These are phyloP conservation scores for Kodamaea nitidulidarum DNA, from an alignment of 805 yeast species.

Conservation along the genomic window DNA sequence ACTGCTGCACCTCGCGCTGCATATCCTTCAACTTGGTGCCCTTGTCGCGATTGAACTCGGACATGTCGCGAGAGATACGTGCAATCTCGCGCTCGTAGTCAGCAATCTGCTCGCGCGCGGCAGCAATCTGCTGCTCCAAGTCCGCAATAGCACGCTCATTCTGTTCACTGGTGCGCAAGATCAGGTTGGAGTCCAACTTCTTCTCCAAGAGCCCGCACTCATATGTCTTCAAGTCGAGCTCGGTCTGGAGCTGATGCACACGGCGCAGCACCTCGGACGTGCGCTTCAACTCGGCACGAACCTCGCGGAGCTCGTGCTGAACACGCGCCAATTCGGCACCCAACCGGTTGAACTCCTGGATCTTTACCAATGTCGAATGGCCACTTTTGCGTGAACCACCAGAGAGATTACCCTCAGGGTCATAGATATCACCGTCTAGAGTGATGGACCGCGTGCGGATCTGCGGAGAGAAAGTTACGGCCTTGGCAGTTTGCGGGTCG, in stretches of 20 bases:
- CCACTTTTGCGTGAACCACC: conserved; percentile 82
- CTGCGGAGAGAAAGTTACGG: conserved; percentile 80
- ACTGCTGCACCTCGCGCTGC: conserved; percentile 44
- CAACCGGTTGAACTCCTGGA: conserved; percentile 59
- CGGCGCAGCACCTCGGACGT: conserved; percentile 43
- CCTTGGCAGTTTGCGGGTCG: conserved; percentile 84
- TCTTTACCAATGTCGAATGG: conserved; percentile 55
- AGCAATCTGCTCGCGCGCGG: conserved; percentile 28
- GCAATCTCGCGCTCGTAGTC: conserved; percentile 42
- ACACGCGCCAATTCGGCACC: conserved; percentile 36
- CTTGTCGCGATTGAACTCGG: conserved; percentile 75
- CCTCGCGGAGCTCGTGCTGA: conserved; percentile 38
- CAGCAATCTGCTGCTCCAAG: conserved; percentile 36
- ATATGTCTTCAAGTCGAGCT: conserved; percentile 53
- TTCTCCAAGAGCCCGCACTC: conserved; percentile 53
- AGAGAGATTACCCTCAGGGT: conserved; percentile 91
- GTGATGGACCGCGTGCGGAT: conserved; percentile 83
- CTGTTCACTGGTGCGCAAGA: conserved; percentile 48
- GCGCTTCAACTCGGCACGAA: conserved; percentile 38
- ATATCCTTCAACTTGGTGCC: conserved; percentile 72
- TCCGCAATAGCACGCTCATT: conserved; percentile 43
- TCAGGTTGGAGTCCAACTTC: conserved; percentile 49
- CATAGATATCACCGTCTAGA: conserved; percentile 88
- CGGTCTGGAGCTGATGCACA: conserved; percentile 56
- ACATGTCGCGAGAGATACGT: conserved; percentile 67